Evolutionary conservation across 2,329 filamentous ascomycete genomes (phyloP), one percentile per base, ranked within the genome.

Genomic region (Ophiocordyceps sinensis): DNA sequence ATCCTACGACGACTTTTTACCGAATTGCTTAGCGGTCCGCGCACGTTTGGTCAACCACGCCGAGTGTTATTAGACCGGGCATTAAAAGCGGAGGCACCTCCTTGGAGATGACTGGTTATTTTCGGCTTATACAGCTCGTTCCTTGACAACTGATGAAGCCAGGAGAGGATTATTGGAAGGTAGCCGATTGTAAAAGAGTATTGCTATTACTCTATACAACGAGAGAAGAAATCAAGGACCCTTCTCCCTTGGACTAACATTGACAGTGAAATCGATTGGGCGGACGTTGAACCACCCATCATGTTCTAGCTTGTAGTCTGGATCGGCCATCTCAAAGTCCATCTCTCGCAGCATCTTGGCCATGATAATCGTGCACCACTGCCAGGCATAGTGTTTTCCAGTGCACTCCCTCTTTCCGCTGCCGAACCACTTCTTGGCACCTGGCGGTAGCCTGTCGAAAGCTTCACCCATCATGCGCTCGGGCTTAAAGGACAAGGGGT

Each of bases 241-340:
- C 4, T 19, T 19, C 19, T 19, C 19, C 19, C 19, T 19, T 19
- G 19, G 19, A 19, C 19, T 66, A 9, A 66, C 63, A 53, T 55
- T 64, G 37, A 66, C 63, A 17, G 53, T 48, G 34, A 74, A 67
- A 13, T 59, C 63, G 35, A 68, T 52, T 0, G 71, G 72, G 46
- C 68, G 55, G 4, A 71, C 50, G 39, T 71, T 72, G 47, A 75
- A 75, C 63, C 71, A 64, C 13, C 73, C 64, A 47, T 76, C 60
- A 55, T 66, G 57, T 41, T 60, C 57, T 41, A 69, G 41, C 49
- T 59, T 47, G 38, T 68, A 71, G 0, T 42, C 49, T 3, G 56
- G 49, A 37, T 69, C 58, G 13, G 47, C 64, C 44, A 59, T 50
- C 49, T 66, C 64, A 45, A 72, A 69, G 38, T 71, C 66, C 1